Percentiles rank a stretch among this genome's conserved stretches.
These are phyloP conservation scores for Hypholoma fasciculare DNA, from an alignment of 768 basidiomycete genomes.

Conservation along the genomic window DNA sequence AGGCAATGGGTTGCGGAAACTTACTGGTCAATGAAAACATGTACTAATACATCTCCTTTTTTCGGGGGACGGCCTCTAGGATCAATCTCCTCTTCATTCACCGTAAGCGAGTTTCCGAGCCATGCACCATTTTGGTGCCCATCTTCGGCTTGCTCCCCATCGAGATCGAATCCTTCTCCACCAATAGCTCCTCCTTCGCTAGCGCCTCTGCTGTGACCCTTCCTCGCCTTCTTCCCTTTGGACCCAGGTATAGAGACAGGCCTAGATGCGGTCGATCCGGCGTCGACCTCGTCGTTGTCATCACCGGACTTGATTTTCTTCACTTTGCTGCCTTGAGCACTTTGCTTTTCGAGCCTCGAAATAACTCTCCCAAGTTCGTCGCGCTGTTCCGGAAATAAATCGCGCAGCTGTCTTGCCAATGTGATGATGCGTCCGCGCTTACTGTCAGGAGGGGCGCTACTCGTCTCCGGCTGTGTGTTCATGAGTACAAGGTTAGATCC, in stretches of 20 bases:
- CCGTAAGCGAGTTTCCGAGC: constrained; percentile 22
- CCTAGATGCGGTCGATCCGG: background rate
- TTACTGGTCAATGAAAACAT: constrained; percentile 62
- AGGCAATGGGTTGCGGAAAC: constrained; percentile 23
- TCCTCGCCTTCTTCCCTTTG: constrained; percentile 18
- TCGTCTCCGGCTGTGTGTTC: constrained; percentile 4
- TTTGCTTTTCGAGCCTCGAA: constrained; percentile 21
- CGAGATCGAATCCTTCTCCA: constrained; percentile 14
- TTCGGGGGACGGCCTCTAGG: constrained; percentile 32
- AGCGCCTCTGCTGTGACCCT: constrained; percentile 17
- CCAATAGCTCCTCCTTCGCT: constrained; percentile 16
- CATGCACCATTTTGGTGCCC: background rate
- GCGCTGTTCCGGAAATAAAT: constrained; percentile 55
- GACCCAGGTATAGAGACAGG: constrained; percentile 8
- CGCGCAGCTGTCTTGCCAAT: constrained; percentile 55
- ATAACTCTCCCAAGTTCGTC: constrained; percentile 26
- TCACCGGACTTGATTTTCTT: constrained; percentile 5
- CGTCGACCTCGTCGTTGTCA: background rate
- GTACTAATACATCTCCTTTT: constrained; percentile 35
- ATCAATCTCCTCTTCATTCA: constrained; percentile 30
- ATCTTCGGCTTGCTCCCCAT: constrained; percentile 11
- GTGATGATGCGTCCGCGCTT: constrained; percentile 47
- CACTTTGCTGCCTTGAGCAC: constrained; percentile 7
- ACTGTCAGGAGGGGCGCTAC: constrained; percentile 15
- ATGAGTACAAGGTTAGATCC: constrained; percentile 8